phyloP scores from a whole-genome alignment of 2,329 filamentous ascomycete genomes.

The Chrysoporthe deuterocubensis region DNA sequence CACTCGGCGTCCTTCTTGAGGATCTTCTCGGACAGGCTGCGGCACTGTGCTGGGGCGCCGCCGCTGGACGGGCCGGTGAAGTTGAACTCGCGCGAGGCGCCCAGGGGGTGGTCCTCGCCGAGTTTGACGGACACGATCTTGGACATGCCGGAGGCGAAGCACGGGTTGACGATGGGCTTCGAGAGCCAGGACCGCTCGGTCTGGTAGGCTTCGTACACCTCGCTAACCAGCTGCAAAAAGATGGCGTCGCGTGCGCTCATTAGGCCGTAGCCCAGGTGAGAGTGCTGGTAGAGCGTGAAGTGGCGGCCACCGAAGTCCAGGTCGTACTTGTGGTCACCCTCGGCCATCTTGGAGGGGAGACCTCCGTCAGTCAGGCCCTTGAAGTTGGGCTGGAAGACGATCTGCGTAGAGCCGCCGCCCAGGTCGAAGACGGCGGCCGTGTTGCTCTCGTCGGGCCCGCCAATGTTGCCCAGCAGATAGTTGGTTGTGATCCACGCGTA shows the following conservation, averaged over 20 bases:
- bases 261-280: conserved; percentile 92
- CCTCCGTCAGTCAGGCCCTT: conserved; percentile 72
- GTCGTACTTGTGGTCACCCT: conserved; percentile 95
- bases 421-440: conserved; percentile 96
- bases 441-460: conserved; percentile 83
- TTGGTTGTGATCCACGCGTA: conserved; percentile 99
- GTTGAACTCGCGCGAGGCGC: conserved; percentile 69
- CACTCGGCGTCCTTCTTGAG: conserved; percentile 86
- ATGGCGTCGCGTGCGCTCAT: conserved; percentile 93
- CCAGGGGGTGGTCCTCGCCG: conserved; percentile 67
- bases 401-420: conserved; percentile 95
- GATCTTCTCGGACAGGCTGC: conserved; percentile 86
- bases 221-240: conserved; percentile 74
- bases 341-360: conserved; percentile 81
- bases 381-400: conserved; percentile 97
- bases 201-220: conserved; percentile 67
- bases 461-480: conserved; percentile 97
- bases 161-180: conserved; percentile 78
- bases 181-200: conserved; percentile 69
- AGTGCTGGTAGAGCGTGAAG: conserved; percentile 96
- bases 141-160: conserved; percentile 79
- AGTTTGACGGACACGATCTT: conserved; percentile 76
- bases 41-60: conserved; percentile 82
- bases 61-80: conserved; percentile 79
- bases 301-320: conserved; percentile 87